Evolutionary conservation across 495 filamentous ascomycete species (phyloP), one percentile per base, ranked within the genome.

Genomic region (Trichoderma gamsii): DNA sequence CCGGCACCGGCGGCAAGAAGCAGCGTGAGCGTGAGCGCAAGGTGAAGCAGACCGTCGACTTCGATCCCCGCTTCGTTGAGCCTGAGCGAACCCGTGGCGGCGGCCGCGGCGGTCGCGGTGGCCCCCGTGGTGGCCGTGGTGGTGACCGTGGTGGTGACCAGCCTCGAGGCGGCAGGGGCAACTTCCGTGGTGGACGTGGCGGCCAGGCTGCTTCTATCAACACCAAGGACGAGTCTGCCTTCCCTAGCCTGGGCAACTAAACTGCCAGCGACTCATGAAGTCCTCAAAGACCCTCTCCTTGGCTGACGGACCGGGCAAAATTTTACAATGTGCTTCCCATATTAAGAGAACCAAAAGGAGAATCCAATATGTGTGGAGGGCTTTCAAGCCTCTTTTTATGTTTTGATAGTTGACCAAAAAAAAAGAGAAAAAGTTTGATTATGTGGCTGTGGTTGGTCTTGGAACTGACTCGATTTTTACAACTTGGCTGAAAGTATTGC

Each of bases 1-100:
- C 89, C 74, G 91, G 84, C 72, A 79, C 83, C 69, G 85, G 83
- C 63, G 89, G 89, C 77, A 97, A 97, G 88, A 79, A 85, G 75
- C 89, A 90, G 87, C 90, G 92, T 73, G 86, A 91, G 80, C 89
- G 92, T 75, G 89, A 95, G 83, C 90, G 90, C 83, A 97, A 97
- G 88, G 83, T 89, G 79, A 97, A 97, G 88, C 87, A 90, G 77
- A 74, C 88, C 77, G 77, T 99, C 69, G 92, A 96, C 69, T 89
- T 99, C 68, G 95, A 97, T 77, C 80, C 91, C 71, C 86, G 87
- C 70, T 94, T 84, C 75, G 84, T 91, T 67, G 90, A 96, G 79
- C 77, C 81, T 32, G 81, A 84, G 69, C 84, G 83, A 70, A 78
- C 83, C 73, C 77, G 81, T 69, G 76, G 79, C 69, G 80, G 82